Base-by-base conservation (phyloP, 768 basidiomycete genomes). In the Cystofilobasidium ferigula region DNA sequence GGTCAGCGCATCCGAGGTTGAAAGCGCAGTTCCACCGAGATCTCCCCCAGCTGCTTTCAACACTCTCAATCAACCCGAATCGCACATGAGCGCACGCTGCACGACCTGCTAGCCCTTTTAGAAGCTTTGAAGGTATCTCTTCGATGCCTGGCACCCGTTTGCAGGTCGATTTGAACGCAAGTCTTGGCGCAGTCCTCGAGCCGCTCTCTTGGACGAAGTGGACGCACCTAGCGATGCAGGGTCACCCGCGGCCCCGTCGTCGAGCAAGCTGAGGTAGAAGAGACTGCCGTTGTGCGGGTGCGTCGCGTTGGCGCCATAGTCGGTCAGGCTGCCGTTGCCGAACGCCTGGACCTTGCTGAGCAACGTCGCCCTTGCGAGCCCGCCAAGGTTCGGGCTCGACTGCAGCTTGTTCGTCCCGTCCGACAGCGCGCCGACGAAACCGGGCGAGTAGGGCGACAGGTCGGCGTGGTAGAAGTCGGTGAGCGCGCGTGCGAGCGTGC, bases 171-270 rank as follows among this genome's bases (percentile, higher is more conserved):
- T n/a, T n/a, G n/a, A n/a, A n/a, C n/a, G n/a, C n/a, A 54, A 12
- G 12, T 3, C 32, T 38, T 20, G 22, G 32, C 32, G 2, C 8
- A 18, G 14, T 57, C 36, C 56, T 34, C 56, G 32, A 14, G 12
- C 7, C 10, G 8, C 12, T 28, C 7, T 24, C 26, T 26, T 30
- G 36, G 20, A 38, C 35, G 30, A 40, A 59, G 45, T 32, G 9
- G 61, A 57, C 14, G 67, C 70, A 0, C 71, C 70, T 18, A 72
- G 57, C 30, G 71, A 70, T 0, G 89, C 83, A 0, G 90, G 89
- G 72, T 94, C 91, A 0, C 79, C 84, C 0, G 84, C 87, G 20
- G 86, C 84, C 45, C 80, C 78, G 35, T 84, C 82, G 40, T 64
- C 70, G 8, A 84, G 75, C 22, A 90, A 77, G 0, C 85, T 82